These are phyloP conservation scores for Fusarium nurragi DNA, from an alignment of 2,329 filamentous ascomycete species.

Conservation along the genomic window DNA sequence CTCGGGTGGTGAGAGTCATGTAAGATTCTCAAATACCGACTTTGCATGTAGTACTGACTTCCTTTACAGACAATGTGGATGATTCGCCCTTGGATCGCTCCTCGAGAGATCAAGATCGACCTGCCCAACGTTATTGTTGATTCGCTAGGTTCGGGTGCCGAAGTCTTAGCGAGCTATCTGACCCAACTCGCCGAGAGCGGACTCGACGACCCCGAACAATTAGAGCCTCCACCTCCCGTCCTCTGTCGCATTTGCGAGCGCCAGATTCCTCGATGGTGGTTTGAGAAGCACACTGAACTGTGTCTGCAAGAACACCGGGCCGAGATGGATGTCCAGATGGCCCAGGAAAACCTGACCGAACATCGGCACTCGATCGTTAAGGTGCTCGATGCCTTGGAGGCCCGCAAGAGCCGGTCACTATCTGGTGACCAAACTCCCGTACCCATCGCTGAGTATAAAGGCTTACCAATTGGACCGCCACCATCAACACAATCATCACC, in stretches of 20 bases:
- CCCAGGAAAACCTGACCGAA: slow-evolving; percentile 90
- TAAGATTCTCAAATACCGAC: slow-evolving; percentile 59
- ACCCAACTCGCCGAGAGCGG: slow-evolving; percentile 88
- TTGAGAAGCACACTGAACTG: slow-evolving; percentile 97
- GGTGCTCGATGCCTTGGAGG: slow-evolving; percentile 91
- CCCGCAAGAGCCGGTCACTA: slow-evolving; percentile 72
- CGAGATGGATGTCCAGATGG: slow-evolving; percentile 97
- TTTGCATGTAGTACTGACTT: slow-evolving; percentile 41
- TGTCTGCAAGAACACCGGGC: slow-evolving; percentile 95
- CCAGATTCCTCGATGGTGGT: slow-evolving; percentile 99
- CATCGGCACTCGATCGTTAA: slow-evolving; percentile 95
- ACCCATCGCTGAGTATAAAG: slow-evolving; percentile 84
- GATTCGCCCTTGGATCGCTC: slow-evolving; percentile 88
- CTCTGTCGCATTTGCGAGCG: slow-evolving; percentile 97
- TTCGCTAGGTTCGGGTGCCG: slow-evolving; percentile 91
- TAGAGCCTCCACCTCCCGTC: slow-evolving; percentile 86
- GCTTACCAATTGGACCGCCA: slow-evolving; percentile 81
- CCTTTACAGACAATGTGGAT: slow-evolving; percentile 94
- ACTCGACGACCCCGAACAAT: slow-evolving; percentile 76
- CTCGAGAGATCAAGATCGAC: slow-evolving; percentile 95
- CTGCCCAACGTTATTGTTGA: slow-evolving; percentile 89
- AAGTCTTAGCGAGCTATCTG: slow-evolving; percentile 92
- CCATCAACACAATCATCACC: slow-evolving; percentile 77
- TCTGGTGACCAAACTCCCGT: slow-evolving; percentile 62
- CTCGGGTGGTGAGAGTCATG: slow-evolving; percentile 88